phyloP scores from a whole-genome alignment of 768 basidiomycete species.

The Phlegmacium glaucopus region DNA sequence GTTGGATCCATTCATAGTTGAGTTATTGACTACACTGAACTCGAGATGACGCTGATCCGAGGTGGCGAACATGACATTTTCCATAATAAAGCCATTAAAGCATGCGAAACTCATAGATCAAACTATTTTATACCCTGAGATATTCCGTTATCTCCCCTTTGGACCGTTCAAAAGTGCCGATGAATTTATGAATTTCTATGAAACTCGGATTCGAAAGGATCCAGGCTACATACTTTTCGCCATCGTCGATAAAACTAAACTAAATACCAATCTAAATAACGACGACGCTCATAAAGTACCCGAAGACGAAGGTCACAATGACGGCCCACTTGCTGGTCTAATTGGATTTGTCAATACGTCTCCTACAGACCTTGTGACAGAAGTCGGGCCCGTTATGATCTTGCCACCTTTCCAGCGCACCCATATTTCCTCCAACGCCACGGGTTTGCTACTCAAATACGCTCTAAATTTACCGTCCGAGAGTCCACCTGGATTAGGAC shows the following conservation, averaged over 20 bases:
- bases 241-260: conserved; percentile 47
- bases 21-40: conserved; percentile 8
- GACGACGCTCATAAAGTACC: no score
- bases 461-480: conserved; percentile 36
- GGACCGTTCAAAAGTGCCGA: conserved; percentile 45
- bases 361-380: conserved; percentile 38
- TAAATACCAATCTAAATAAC: neutral
- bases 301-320: neutral
- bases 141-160: neutral
- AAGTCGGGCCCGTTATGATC: conserved; percentile 54
- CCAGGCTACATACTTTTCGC: conserved; percentile 42
- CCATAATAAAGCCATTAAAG: neutral
- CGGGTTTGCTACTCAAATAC: conserved; percentile 48
- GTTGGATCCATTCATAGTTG: conserved; percentile 48
- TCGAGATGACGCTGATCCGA: no score
- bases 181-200: conserved; percentile 35
- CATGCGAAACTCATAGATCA: neutral
- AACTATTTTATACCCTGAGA: neutral
- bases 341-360: conserved; percentile 49
- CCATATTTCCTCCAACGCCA: conserved; percentile 55
- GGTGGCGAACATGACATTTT: neutral
- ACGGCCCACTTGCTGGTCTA: conserved; percentile 43
- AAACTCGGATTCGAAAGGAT: conserved; percentile 32
- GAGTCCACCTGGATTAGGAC: conserved; percentile 38
- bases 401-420: conserved; percentile 60